Evolutionary conservation across 768 basidiomycete genomes (phyloP).

Genomic region (Lentinula sp.): DNA sequence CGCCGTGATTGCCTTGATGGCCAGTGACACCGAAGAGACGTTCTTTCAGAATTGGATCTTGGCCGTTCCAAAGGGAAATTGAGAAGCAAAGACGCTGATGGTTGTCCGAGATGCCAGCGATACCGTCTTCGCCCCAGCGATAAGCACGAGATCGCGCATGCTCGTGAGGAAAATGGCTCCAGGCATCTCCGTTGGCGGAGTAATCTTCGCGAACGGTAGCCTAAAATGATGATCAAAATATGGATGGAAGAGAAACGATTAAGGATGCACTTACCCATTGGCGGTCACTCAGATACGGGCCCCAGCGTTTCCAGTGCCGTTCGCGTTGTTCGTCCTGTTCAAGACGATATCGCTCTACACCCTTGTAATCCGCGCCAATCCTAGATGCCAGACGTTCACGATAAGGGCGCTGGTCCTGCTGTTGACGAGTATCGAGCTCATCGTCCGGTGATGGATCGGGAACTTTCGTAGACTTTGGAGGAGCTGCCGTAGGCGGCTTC

Average conservation of each 20-base stretch:
- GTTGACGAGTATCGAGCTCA: slow-evolving; percentile 3
- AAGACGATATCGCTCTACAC: slow-evolving; percentile 81
- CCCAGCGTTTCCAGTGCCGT: slow-evolving; percentile 98
- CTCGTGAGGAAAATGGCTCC: slow-evolving; percentile 93
- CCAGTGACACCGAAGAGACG: slow-evolving; percentile 94
- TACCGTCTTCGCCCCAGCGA: slow-evolving; percentile 98
- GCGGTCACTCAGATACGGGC: slow-evolving; percentile 93
- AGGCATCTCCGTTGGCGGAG: slow-evolving; percentile 92
- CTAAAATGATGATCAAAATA: slow-evolving; percentile 31
- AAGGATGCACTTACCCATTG: slow-evolving; percentile 77
- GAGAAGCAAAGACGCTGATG: slow-evolving; percentile 91
- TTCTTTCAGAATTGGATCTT: slow-evolving; percentile 94
- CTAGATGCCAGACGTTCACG: slow-evolving; percentile 59
- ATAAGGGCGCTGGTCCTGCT: slow-evolving; percentile 29
- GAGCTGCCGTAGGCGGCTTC: slow-evolving; percentile 30
- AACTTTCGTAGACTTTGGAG: slow-evolving; percentile 40
- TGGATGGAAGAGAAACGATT: not conserved
- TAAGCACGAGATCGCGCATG: slow-evolving; percentile 92
- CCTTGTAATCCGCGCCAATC: slow-evolving; percentile 69
- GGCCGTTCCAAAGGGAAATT: slow-evolving; percentile 90
- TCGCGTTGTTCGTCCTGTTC: slow-evolving; percentile 74
- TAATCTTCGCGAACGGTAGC: slow-evolving; percentile 99
- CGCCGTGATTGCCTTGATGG: slow-evolving; percentile 97
- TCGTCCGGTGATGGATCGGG: slow-evolving; percentile 26
- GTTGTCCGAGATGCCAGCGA: slow-evolving; percentile 96